Evolutionary conservation across 441 rosid genomes (phyloP), one percentile per base, ranked within the genome.

Genomic region (Oxalis stricta): DNA sequence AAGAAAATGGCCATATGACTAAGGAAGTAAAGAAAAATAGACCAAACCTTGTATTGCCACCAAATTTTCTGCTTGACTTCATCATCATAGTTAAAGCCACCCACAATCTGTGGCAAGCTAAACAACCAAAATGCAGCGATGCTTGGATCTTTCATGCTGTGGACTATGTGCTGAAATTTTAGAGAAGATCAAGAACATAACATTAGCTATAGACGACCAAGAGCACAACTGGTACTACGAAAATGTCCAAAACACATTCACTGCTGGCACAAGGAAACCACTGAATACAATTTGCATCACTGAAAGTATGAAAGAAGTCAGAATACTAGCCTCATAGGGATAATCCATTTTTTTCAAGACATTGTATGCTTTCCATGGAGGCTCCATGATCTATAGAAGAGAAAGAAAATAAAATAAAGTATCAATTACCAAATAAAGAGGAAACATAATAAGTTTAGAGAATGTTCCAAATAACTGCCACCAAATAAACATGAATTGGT

Each of bases 101-200:
- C 97, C 50, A 77, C 59, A 41, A 84, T 54, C 56, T 81, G 93
- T 48, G 97, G 97, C 45, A 81, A 56, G 53, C 93, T 70, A 56
- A 88, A 68, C 70, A 84, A 66, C 93, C 95, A 84, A 73, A 88
- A 88, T 40, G 84, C 81, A 61, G 95, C 97, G 42, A 88, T 88
- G 68, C 87, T 82, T 35, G 97, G 93, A 59, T 88, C 93, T 55
- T 73, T 82, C 95, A 88, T 84, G 77, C 84, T 82, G 69, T 88
- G 84, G 48, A 79, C 74, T 38, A 88, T 84, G 60, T 84, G 95
- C 95, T 88, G 85, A 65, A 73, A 68, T 31, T 38, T 44, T 6
- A 41, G 60, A 59, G 29, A 54, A 12, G 22, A 38, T 40, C 13
- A 35, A 37, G n/a, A 47, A 39, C 22, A 46, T 14, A 11, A 31